Conservation (phyloP, 805 yeast species). For the Cyberlindnera suaveolens region DNA sequence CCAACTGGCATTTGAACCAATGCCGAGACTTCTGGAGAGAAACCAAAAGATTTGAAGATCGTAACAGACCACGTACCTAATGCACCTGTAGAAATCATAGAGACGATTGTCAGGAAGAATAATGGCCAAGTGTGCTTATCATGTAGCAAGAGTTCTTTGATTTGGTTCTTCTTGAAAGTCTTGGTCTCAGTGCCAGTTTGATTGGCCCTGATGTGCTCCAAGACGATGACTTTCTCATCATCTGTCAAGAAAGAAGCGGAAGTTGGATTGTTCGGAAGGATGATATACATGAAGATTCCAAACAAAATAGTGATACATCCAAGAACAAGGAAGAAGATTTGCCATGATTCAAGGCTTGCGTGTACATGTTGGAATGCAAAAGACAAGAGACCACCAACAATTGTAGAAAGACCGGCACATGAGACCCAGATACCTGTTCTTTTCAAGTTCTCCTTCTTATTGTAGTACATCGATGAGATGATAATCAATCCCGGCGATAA, state of each 20-base stretch:
- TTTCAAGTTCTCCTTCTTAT: constrained; percentile 42
- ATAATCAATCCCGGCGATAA: constrained; percentile 52
- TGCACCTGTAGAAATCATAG: constrained; percentile 48
- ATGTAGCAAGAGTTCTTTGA: constrained; percentile 35
- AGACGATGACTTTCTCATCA: constrained; percentile 34
- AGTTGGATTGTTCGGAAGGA: constrained; percentile 46
- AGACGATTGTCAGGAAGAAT: constrained; percentile 35
- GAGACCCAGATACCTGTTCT: constrained; percentile 53
- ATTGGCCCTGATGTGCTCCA: constrained; percentile 37
- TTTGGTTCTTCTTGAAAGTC: constrained; percentile 34
- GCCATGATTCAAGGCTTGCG: constrained; percentile 47
- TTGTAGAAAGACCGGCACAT: constrained; percentile 47
- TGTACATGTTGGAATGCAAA: constrained; percentile 51
- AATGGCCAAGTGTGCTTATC: constrained; percentile 48
- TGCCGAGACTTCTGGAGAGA: constrained; percentile 34
- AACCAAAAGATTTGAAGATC: constrained; percentile 43
- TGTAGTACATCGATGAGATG: constrained; percentile 59
- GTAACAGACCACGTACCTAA: constrained; percentile 27
- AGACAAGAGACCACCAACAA: constrained; percentile 40
- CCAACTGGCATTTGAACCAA: constrained; percentile 55
- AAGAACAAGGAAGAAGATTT: constrained; percentile 50
- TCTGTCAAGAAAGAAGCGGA: constrained; percentile 29
- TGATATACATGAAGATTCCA: constrained; percentile 37
- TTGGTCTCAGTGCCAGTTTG: constrained; percentile 45
- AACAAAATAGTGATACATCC: constrained; percentile 47